phyloP scores from a whole-genome alignment of 306 rosid genomes.

The Lathyrus sativus region DNA sequence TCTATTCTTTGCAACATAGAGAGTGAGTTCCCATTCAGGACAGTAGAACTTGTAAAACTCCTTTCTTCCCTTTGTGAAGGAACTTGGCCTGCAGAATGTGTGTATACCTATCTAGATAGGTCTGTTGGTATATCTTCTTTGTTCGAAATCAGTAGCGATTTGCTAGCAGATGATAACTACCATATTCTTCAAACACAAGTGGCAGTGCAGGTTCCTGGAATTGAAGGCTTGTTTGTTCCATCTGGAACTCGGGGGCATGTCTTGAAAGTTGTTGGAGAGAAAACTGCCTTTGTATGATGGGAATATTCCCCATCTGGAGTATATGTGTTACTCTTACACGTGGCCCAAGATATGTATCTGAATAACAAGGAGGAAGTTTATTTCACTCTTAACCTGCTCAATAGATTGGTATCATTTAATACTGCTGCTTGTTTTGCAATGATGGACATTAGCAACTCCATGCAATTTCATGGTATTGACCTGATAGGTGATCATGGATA shows the following conservation, averaged over 20 bases:
- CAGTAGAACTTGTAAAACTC: no score
- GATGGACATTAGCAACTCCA: no score
- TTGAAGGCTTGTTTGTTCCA: conserved; percentile 82
- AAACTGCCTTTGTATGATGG: conserved; percentile 91
- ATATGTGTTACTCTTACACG: conserved; percentile 70
- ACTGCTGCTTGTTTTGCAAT: no score
- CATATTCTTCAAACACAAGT: conserved; percentile 59
- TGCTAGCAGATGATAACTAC: conserved; percentile 46
- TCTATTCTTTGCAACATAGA: no score
- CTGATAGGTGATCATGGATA: no score
- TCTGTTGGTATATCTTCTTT: no score
- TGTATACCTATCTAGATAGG: no score
- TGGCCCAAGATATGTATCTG: conserved; percentile 69
- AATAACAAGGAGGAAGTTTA: conserved; percentile 63
- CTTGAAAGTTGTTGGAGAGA: conserved; percentile 63
- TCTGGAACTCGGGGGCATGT: conserved; percentile 71
- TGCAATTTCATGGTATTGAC: no score
- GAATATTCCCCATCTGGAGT: conserved; percentile 80
- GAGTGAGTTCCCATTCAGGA: no score
- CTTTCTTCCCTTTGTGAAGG: no score
- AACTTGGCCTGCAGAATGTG: no score
- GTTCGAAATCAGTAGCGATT: no score
- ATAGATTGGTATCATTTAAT: conserved; percentile 83
- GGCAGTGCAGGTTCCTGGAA: conserved; percentile 70
- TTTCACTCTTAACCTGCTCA: conserved; percentile 75